Conservation (phyloP, 2,329 filamentous ascomycete species). For the Fusarium sp. region DNA sequence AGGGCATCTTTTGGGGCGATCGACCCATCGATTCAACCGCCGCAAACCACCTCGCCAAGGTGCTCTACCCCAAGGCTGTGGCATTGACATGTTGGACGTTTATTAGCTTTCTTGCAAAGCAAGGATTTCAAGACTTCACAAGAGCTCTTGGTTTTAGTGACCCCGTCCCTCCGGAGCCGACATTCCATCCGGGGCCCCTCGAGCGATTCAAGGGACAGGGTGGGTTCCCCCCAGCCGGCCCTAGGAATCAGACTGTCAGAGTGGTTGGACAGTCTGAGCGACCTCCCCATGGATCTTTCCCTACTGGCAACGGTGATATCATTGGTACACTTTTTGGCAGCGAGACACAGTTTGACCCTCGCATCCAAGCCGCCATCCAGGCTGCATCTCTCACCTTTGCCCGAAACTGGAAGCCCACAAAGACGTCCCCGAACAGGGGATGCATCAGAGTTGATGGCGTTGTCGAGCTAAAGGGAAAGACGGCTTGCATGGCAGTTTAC, state of each 20-base stretch:
- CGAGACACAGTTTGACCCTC: slow-evolving; percentile 51
- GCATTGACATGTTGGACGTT: slow-evolving; percentile 65
- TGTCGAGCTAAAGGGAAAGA: slow-evolving; percentile 63
- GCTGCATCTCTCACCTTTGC: slow-evolving; percentile 52
- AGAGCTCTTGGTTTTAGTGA: slow-evolving; percentile 59
- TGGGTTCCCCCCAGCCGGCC: slow-evolving; percentile 33
- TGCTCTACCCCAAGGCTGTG: slow-evolving; percentile 66
- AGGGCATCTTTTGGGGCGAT: slow-evolving; percentile 61
- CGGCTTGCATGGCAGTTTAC: slow-evolving; percentile 62
- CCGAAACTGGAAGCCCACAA: slow-evolving; percentile 61
- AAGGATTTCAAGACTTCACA: slow-evolving; percentile 58
- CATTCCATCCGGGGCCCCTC: slow-evolving; percentile 49
- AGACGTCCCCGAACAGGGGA: slow-evolving; percentile 60
- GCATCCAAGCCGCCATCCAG: slow-evolving; percentile 48
- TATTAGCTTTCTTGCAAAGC: slow-evolving; percentile 58
- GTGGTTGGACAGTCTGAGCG: slow-evolving; percentile 42
- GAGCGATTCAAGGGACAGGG: slow-evolving; percentile 45
- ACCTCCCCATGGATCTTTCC: slow-evolving; percentile 38
- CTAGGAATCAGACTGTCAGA: slow-evolving; percentile 41
- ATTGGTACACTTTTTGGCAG: slow-evolving; percentile 43
- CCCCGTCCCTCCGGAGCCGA: slow-evolving; percentile 41
- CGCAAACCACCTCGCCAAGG: slow-evolving; percentile 59
- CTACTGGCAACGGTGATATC: slow-evolving; percentile 41
- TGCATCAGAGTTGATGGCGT: slow-evolving; percentile 65
- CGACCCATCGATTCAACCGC: slow-evolving; percentile 61